Percentiles rank a stretch among this genome's conserved stretches.
Evolutionary conservation across 2,329 filamentous ascomycete species (phyloP).

Genomic region (Akanthomyces uredinophilus): DNA sequence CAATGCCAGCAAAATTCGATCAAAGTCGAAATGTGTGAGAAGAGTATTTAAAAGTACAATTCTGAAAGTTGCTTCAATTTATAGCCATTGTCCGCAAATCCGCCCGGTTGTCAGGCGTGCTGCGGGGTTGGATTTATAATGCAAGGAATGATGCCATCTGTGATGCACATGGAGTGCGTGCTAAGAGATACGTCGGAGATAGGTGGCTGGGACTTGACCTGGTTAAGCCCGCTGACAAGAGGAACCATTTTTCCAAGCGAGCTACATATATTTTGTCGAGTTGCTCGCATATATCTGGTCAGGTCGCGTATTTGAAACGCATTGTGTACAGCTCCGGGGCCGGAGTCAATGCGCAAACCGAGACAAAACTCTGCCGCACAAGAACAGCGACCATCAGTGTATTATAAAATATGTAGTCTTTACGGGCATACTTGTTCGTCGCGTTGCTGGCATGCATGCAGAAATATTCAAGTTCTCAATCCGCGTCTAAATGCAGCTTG

Average conservation of each 20-base stretch:
- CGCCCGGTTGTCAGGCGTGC: neutral
- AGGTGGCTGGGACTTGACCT: neutral
- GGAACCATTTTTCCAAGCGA: too few species aligned
- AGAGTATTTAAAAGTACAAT: too few species aligned
- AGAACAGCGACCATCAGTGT: neutral
- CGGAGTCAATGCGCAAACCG: neutral
- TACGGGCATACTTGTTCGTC: too few species aligned
- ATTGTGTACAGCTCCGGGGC: too few species aligned
- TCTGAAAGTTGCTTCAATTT: neutral
- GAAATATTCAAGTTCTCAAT: neutral
- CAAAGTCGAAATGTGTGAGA: neutral
- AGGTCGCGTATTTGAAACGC: too few species aligned
- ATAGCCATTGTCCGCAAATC: neutral
- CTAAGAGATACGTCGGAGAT: neutral
- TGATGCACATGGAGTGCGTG: neutral
- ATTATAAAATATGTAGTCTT: neutral
- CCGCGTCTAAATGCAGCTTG: neutral
- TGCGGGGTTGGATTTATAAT: constrained; percentile 13
- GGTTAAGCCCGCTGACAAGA: too few species aligned
- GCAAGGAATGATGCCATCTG: constrained; percentile 6
- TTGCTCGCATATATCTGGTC: too few species aligned
- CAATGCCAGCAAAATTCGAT: neutral
- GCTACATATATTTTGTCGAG: too few species aligned
- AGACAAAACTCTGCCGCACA: neutral
- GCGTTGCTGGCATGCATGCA: neutral